phyloP scores from a whole-genome alignment of 2,329 filamentous ascomycete species.

The Fusarium mexicanum region DNA sequence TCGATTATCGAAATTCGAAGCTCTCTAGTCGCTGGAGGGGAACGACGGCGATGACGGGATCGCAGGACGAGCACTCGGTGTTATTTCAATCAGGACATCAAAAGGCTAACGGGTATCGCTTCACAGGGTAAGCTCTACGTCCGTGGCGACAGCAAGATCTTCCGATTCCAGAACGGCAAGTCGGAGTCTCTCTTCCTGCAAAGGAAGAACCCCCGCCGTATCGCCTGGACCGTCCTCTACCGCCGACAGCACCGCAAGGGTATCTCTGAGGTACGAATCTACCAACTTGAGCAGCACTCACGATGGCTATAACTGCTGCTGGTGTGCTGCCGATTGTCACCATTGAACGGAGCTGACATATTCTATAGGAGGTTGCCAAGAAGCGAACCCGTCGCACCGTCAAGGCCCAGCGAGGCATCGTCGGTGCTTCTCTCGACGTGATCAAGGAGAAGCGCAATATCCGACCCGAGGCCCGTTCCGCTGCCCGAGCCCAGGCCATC shows the following conservation, averaged over 20 bases:
- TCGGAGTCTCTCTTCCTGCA: conserved; percentile 99
- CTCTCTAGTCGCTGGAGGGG: conserved; percentile 13
- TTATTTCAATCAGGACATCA: conserved; percentile 18
- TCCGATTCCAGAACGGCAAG: conserved; percentile 99
- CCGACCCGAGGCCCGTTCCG: conserved; percentile 94
- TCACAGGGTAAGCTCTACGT: conserved; percentile 97
- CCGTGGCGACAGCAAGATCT: conserved; percentile 99
- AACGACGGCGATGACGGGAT: conserved; percentile 18
- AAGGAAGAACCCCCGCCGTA: conserved; percentile 99
- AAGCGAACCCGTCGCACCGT: conserved; percentile 98
- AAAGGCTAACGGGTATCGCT: conserved; percentile 44
- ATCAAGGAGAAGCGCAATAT: conserved; percentile 98
- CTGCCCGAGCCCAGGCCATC: conserved; percentile 89
- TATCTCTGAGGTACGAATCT: conserved; percentile 93
- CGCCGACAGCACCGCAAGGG: conserved; percentile 99
- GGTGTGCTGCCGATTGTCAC: neutral
- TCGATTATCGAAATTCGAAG: conserved; percentile 35
- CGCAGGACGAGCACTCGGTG: conserved; percentile 24
- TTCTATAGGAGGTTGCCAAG: conserved; percentile 94
- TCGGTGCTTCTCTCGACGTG: conserved; percentile 98
- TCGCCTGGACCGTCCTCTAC: conserved; percentile 98
- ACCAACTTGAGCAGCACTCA: neutral
- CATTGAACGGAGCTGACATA: conserved; percentile 52
- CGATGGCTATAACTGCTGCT: neutral
- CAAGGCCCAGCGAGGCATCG: conserved; percentile 98